Percentiles rank a stretch among this genome's conserved stretches.
Evolutionary conservation across 305 asterid species (phyloP).

Genomic region (Coffea humblotiana): DNA sequence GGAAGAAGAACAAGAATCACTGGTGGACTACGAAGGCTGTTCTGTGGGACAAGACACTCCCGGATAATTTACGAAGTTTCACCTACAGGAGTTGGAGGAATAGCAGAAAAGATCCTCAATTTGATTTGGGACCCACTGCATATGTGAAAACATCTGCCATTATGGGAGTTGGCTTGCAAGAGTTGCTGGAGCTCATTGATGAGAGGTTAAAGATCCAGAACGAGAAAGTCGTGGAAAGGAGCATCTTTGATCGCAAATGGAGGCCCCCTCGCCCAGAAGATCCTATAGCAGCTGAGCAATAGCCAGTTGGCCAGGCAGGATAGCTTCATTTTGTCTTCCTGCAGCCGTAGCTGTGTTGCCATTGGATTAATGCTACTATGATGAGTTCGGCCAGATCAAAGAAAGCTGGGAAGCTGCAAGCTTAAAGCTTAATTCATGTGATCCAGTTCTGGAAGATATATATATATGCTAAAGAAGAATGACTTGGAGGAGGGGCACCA

Average conservation of each 20-base stretch:
- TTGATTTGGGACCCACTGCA: slow-evolving; percentile 30
- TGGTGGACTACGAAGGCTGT: slow-evolving; percentile 45
- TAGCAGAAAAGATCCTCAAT: slow-evolving; percentile 16
- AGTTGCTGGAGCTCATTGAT: slow-evolving; percentile 72
- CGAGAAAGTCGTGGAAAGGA: slow-evolving; percentile 38
- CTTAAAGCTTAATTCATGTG: neutral
- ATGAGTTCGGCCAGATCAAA: neutral
- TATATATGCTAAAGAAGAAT: neutral
- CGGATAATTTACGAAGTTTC: slow-evolving; percentile 30
- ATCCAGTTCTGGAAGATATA: neutral
- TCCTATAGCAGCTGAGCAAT: slow-evolving; percentile 42
- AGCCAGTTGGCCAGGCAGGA: slow-evolving; percentile 9
- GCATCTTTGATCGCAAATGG: slow-evolving; percentile 74
- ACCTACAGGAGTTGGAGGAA: slow-evolving; percentile 20
- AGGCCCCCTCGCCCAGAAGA: slow-evolving; percentile 70
- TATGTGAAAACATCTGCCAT: slow-evolving; percentile 76
- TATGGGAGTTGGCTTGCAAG: slow-evolving; percentile 80
- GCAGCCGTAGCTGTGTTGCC: neutral
- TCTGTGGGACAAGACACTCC: slow-evolving; percentile 37
- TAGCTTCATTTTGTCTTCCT: neutral
- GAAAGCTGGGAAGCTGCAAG: neutral
- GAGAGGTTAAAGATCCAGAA: slow-evolving; percentile 45
- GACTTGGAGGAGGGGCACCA: neutral
- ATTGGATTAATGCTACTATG: neutral
- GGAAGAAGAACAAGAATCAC: slow-evolving; percentile 50